A percentile compares a stretch with the other conserved stretches of the same genome.
Evolutionary conservation across 306 rosid genomes (phyloP).

Genomic region (Castanopsis chinensis): DNA sequence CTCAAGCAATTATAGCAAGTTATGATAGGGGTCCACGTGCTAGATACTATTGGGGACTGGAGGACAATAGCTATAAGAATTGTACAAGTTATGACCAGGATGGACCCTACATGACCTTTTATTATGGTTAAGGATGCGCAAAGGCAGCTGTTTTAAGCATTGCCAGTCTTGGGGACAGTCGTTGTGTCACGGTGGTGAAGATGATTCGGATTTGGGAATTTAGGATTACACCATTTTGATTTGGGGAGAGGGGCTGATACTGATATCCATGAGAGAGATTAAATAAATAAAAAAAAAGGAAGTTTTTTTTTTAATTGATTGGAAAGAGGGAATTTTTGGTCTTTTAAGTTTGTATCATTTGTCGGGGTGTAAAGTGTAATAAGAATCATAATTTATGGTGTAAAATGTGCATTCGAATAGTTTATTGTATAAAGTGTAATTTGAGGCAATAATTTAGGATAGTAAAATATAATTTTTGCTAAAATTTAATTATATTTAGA

Average conservation of each 20-base stretch:
- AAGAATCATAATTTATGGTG: rapidly evolving
- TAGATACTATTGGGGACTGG: slow-evolving; percentile 42
- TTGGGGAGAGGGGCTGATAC: too few species aligned
- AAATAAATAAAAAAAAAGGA: too few species aligned
- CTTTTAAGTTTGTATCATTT: too few species aligned
- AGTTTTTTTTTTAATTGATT: too few species aligned
- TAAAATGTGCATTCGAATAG: too few species aligned
- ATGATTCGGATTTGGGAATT: too few species aligned
- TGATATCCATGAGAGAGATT: too few species aligned
- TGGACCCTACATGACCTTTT: slow-evolving; percentile 33
- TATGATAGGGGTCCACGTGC: slow-evolving; percentile 81
- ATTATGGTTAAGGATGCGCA: slow-evolving; percentile 24
- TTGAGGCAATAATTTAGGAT: rapidly evolving
- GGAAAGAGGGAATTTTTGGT: too few species aligned
- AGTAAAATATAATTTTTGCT: rapidly evolving
- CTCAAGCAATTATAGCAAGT: slow-evolving; percentile 64
- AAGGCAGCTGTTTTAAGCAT: slow-evolving; percentile 47
- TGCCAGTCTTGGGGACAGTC: slow-evolving; percentile 37
- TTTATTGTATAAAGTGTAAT: too few species aligned
- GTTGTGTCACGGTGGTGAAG: too few species aligned
- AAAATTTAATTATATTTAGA: too few species aligned
- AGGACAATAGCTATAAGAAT: slow-evolving; percentile 36
- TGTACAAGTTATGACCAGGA: slow-evolving; percentile 32
- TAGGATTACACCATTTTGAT: too few species aligned
- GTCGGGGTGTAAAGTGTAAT: rapidly evolving